Base-by-base conservation (phyloP, 2,329 filamentous ascomycete species). In the Aspergillus neotritici region DNA sequence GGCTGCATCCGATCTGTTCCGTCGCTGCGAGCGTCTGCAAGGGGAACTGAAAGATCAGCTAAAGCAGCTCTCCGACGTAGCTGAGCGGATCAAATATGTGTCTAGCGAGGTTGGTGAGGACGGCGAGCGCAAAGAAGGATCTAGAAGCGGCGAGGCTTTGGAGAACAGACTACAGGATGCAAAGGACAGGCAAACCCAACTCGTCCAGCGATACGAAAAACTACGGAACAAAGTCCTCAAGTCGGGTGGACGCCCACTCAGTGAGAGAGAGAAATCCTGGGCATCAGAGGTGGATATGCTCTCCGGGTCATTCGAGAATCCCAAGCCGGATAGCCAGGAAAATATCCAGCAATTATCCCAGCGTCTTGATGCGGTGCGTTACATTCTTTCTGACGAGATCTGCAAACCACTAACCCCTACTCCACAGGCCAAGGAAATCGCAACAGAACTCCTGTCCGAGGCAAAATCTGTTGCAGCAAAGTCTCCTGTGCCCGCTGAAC, bases 1-100 rank as follows among this genome's bases (percentile, higher is more conserved):
- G 44, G 72, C 72, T 8, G 72, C 71, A 9, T 71, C 73, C 2
- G 72, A 75, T 49, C 60, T 76, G n/a, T 75, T 75, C 59, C 69
- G 71, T 30, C 68, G 72, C n/a, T 75, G 72, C 48, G 71, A 75
- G 41, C 60, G 71, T 13, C 50, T 76, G 34, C 64, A 65, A 44
- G 65, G 67, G 11, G 73, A 75, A 51, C 66, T 76, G 54, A 58
- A 61, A 10, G 69, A 73, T 34, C 73, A 75, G 50, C 53, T 75
- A 21, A 65, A 63, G 40, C 67, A 70, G 31, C 61, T 73, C 17
- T 61, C 63, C 1, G 70, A 72, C 44, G 60, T 72, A 12, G 69
- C 71, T 2, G 68, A 72, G 32, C 63, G 69, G 7, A 63, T 74
- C 46, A 68, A 69, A 48, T 61, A 62, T 33, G 61, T 73, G 8